Evolutionary conservation across 2,329 filamentous ascomycete species (phyloP).

Genomic region (Curvularia sp.): DNA sequence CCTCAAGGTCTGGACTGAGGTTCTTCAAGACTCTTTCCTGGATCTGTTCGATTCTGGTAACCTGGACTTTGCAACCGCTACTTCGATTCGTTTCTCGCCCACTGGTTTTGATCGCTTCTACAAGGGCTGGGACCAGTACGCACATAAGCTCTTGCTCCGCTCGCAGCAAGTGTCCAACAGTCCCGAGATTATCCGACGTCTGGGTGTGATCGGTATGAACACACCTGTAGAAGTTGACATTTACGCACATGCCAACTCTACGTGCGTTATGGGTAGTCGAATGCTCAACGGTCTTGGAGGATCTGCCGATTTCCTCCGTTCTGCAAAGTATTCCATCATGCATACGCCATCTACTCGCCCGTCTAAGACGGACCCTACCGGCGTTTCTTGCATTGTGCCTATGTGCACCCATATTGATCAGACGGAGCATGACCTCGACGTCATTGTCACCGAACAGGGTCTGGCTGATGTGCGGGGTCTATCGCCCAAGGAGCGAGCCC

Average conservation of each 20-base stretch:
- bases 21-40: slow-evolving; percentile 90
- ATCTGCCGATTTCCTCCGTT: slow-evolving; percentile 80
- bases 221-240: slow-evolving; percentile 94
- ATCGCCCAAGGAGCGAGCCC: slow-evolving; percentile 77
- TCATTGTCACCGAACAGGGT: slow-evolving; percentile 81
- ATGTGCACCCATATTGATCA: slow-evolving; percentile 93
- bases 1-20: slow-evolving; percentile 92
- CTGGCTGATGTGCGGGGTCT: slow-evolving; percentile 85
- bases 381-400: slow-evolving; percentile 87
- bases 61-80: slow-evolving; percentile 88
- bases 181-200: slow-evolving; percentile 85
- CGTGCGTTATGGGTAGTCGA: slow-evolving; percentile 84
- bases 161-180: slow-evolving; percentile 89
- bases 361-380: slow-evolving; percentile 80
- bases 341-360: slow-evolving; percentile 85
- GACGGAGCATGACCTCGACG: slow-evolving; percentile 90
- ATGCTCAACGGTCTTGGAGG: slow-evolving; percentile 89
- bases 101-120: slow-evolving; percentile 93
- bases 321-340: slow-evolving; percentile 87
- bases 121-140: slow-evolving; percentile 80
- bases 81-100: slow-evolving; percentile 87
- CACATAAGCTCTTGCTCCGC: slow-evolving; percentile 82
- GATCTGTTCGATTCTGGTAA: slow-evolving; percentile 89
- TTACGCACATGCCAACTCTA: slow-evolving; percentile 91
- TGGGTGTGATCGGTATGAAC: slow-evolving; percentile 94